Evolutionary conservation across 148 eudicot genomes (phyloP).

Genomic region (Camellia lanceoleosa): DNA sequence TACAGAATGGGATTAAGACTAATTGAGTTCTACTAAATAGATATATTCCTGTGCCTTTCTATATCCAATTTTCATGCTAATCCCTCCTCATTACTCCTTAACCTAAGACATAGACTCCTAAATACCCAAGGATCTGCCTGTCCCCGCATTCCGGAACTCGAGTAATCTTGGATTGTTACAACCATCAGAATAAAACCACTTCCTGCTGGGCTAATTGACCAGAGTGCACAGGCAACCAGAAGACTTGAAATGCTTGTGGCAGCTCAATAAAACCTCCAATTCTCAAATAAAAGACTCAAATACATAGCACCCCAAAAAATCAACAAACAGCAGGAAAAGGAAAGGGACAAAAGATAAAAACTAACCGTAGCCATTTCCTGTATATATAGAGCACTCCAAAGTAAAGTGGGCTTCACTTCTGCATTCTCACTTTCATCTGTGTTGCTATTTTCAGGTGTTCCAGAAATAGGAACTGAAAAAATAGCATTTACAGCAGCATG

Average conservation of each 20-base stretch:
- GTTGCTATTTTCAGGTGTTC: slow-evolving; percentile 31
- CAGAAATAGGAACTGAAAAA: slow-evolving; percentile 38
- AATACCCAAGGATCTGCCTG: neutral
- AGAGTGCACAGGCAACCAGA: neutral
- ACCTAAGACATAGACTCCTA: neutral
- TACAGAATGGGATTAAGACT: too few relatives aligned
- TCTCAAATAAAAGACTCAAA: neutral
- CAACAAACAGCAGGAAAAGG: neutral
- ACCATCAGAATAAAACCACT: neutral
- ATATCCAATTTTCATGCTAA: neutral
- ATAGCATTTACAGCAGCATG: slow-evolving; percentile 55
- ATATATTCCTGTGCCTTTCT: neutral
- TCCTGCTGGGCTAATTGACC: neutral
- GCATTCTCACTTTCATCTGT: slow-evolving; percentile 19
- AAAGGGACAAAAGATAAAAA: neutral
- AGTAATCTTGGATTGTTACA: neutral
- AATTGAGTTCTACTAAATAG: neutral
- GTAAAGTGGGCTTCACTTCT: slow-evolving; percentile 51
- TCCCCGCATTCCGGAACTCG: neutral
- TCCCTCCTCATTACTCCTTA: neutral
- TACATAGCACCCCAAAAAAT: neutral
- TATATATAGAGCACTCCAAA: slow-evolving; percentile 69
- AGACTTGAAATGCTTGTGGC: neutral
- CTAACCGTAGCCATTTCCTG: slow-evolving; percentile 66
- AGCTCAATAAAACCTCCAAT: neutral